Conservation (phyloP, 2,329 filamentous ascomycete species). For the Claviceps digitariae region DNA sequence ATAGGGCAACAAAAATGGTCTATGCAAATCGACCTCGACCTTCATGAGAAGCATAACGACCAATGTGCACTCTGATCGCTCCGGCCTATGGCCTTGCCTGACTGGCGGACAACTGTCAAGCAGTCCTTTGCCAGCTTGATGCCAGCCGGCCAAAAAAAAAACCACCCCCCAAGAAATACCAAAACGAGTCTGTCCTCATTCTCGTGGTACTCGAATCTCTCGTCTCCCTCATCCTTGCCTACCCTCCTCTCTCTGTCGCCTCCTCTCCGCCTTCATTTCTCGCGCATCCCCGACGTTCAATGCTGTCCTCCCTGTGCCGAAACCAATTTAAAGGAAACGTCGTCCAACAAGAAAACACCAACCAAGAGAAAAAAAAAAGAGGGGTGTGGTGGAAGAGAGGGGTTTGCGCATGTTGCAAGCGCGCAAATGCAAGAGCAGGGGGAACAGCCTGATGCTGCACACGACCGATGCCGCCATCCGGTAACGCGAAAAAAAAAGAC, state of each 20-base stretch:
- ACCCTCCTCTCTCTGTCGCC: neutral
- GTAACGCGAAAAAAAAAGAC: neutral
- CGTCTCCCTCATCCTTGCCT: neutral
- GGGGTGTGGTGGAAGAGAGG: neutral
- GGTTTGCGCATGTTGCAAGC: neutral
- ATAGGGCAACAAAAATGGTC: neutral
- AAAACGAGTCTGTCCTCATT: neutral
- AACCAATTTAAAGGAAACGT: neutral
- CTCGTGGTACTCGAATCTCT: slow-evolving; percentile 1
- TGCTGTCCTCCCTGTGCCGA: neutral
- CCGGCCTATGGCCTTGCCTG: neutral
- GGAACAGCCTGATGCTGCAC: neutral
- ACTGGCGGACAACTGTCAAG: slow-evolving; percentile 1
- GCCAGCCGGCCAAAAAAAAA: too few species aligned
- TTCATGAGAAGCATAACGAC: neutral
- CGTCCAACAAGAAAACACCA: neutral
- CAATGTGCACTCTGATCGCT: neutral
- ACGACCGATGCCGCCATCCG: slow-evolving; percentile 3
- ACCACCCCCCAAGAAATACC: neutral
- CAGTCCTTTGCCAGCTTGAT: slow-evolving; percentile 1
- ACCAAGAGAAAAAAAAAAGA: neutral
- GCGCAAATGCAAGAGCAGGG: slow-evolving; percentile 1
- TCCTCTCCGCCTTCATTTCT: neutral
- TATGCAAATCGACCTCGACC: neutral
- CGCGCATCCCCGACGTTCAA: neutral